Evolutionary conservation across 306 rosid species (phyloP), one percentile per base, ranked within the genome.

Genomic region (Lagenaria siceraria): DNA sequence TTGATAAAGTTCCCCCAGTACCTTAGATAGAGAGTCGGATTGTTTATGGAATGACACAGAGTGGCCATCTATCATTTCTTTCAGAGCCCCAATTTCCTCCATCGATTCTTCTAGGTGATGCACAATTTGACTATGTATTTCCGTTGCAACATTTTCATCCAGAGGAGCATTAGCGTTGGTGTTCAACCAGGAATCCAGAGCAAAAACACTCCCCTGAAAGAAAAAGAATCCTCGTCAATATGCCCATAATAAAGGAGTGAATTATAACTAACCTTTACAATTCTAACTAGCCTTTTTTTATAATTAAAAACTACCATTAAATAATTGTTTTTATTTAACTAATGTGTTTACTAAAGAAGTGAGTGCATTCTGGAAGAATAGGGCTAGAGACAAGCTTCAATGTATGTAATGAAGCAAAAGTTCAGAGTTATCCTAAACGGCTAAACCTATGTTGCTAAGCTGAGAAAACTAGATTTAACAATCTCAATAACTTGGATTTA

Each of bases 91-190:
- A 22, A 90, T 69, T 84, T 83, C 89, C 52, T 59, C 64, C 84
- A 80, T 53, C 68, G 88, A 86, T 70, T 89, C 86, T 81, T 88
- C 85, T 65, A 92, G 86, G 54, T 88, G 86, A 86, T 78, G 87
- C 83, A 78, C 81, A 80, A 87, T 76, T 19, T 80, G 83, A 83
- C 60, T 60, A 51, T 71, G 78, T 73, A 4, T 65, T 74, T 80
- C 92, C 82, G 65, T 75, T 29, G 78, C 74, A 80, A 79, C 65
- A 77, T 85, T 76, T 82, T 88, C 89, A 58, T 84, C 89, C 77
- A 58, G 53, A 58, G 78, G 83, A 56, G 81, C 87, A 59, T 69
- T 82, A 33, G 64, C 15, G 81, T 81, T 84, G 70, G 84, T 81
- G 77, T 81, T 88, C 56, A 85, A 81, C 91, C 85, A 87, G 75